These are phyloP conservation scores for Calonectria hawksworthii DNA, from an alignment of 2,329 filamentous ascomycete genomes.

Conservation along the genomic window DNA sequence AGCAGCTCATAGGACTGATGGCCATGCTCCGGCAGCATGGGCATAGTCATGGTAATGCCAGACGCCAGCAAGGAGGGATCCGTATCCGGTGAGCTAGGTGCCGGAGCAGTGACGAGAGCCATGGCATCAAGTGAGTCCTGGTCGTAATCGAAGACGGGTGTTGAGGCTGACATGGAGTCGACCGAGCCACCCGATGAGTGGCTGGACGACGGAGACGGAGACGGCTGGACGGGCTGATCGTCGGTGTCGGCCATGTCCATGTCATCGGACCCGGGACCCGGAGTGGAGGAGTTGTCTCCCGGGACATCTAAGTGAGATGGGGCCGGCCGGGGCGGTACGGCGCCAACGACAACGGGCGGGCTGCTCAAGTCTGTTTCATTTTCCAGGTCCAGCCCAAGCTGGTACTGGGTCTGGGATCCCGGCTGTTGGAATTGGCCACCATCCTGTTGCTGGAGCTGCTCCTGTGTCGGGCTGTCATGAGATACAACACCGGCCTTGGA, in stretches of 20 bases:
- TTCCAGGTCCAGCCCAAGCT: slow-evolving; percentile 20
- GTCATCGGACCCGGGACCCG: slow-evolving; percentile 37
- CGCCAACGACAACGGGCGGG: slow-evolving; percentile 23
- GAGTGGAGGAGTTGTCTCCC: slow-evolving; percentile 34
- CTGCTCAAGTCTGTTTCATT: slow-evolving; percentile 31
- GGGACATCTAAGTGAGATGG: slow-evolving; percentile 19
- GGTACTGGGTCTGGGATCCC: slow-evolving; percentile 20
- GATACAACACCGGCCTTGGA: slow-evolving; percentile 10
- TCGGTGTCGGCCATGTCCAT: slow-evolving; percentile 43
- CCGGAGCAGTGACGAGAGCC: slow-evolving; percentile 32
- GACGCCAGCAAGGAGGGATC: slow-evolving; percentile 29
- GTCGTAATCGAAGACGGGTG: slow-evolving; percentile 31
- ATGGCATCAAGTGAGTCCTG: slow-evolving; percentile 38
- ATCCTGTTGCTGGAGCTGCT: slow-evolving; percentile 13
- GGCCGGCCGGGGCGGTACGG: slow-evolving; percentile 14
- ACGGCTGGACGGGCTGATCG: slow-evolving; percentile 36
- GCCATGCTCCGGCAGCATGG: slow-evolving; percentile 47
- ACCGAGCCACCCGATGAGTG: slow-evolving; percentile 36
- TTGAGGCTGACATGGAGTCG: slow-evolving; percentile 27
- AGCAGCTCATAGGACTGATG: slow-evolving; percentile 59
- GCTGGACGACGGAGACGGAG: slow-evolving; percentile 37
- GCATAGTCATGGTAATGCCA: slow-evolving; percentile 45
- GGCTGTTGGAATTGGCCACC: slow-evolving; percentile 22
- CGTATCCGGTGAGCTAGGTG: slow-evolving; percentile 14
- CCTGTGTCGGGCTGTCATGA: slow-evolving; percentile 25